Base-by-base conservation (phyloP, 495 filamentous ascomycete genomes). In the Trypethelium eluteriae region DNA sequence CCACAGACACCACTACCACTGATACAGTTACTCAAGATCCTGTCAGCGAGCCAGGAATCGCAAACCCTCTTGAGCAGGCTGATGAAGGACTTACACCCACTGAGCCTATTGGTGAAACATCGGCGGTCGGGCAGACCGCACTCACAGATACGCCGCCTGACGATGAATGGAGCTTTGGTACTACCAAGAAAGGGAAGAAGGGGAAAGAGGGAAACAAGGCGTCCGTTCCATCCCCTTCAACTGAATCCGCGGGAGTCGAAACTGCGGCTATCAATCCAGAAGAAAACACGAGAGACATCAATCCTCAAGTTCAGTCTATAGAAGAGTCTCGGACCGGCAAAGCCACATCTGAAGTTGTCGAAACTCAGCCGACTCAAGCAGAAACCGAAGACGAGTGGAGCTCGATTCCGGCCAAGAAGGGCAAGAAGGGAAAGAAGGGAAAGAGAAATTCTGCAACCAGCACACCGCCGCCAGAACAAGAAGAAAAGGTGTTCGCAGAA, bases 111-210 rank as follows among this genome's bases (percentile, higher is more conserved):
- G 18, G 11, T 16, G 49, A 25, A 18, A 5, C 18, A 5, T 9
- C 9, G 11, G 9, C 49, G 11, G 49, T 25, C 11, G 49, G 18
- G 18, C 12, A 62, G 61, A 67, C 59, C 25, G 2, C 59, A 46
- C 39, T 75, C 75, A 67, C 70, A 68, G 34, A 79, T 79, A 70
- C 49, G 12, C 12, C 78, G 9, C 44, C 62, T 14, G 59, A 61
- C 3, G 38, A 56, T 7, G 41, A 64, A 2, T 67, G 49, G 32
- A 64, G 63, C 12, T 12, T 44, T 66, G 25, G 53, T 12, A 64
- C 50, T 18, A 25, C 38, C 7, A 67, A 71, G 38, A 66, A 32
- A 41, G 35, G 10, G 16, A 69, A 66, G 64, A 62, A 70, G 65
- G 38, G 65, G 32, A 63, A 66, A 59, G 62, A 69, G 46, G 67